Evolutionary conservation across 352 stramenopile genomes (phyloP), one percentile per base, ranked within the genome.

Genomic region (Plasmopara muralis): DNA sequence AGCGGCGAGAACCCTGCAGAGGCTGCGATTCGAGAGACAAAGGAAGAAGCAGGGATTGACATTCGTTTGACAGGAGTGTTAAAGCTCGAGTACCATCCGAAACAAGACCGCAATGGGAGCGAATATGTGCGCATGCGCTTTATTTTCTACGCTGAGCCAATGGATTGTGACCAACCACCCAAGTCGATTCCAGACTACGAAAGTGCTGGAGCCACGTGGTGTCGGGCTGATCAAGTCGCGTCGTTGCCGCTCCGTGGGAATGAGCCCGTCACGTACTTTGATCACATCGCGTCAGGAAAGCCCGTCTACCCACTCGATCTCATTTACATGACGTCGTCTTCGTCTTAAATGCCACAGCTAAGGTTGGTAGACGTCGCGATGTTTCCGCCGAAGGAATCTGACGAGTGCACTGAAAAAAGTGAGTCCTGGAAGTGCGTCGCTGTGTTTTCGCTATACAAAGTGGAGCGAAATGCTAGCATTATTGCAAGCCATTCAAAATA

Each of bases 171-270:
- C 44, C 80, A 91, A 50, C 68, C 78, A 8, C 83, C 83, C 10
- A 93, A 93, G 55, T 91, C 80, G 5, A 91, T 93, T 47, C 83
- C 83, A n/a, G 80, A 93, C 47, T 93, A 91, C 43, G 83, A 93
- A 58, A 93, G 83, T 42, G 79, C 73, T 10, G 83, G 83, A 6
- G 83, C 83, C 13, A 86, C 81, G 37, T 93, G 83, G 83, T 89
- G 78, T 60, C 50, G 60, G 3, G 77, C 68, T 12, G 78, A 93
- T 37, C 77, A 93, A 49, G 80, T 93, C 28, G 64, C 53, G 3
- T 63, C 60, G 28, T 52, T 93, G 42, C 80, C 80, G 30, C 62
- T 93, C 39, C 77, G 83, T 39, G 83, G 83, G 12, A 77, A 77
- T 1, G 83, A 93, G 41, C 83, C 83, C 2, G 61, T 80, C 41